phyloP scores from a whole-genome alignment of 192 early-diverging fungal genomes.

The Gaertneriomyces sp. region DNA sequence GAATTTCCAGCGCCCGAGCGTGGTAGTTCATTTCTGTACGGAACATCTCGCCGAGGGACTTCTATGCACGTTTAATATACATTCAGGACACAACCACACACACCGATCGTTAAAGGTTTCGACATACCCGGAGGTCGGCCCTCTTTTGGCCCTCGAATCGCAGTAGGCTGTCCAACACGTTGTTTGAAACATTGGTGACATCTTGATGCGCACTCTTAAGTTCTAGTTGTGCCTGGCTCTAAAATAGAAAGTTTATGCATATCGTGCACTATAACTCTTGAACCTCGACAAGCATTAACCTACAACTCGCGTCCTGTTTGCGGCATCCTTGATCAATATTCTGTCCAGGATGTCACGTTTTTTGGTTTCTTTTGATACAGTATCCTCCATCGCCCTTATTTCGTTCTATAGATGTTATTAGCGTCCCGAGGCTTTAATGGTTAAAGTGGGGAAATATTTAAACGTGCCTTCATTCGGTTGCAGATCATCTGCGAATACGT shows the following conservation, averaged over 20 bases:
- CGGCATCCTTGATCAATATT: constrained; percentile 33
- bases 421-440: background rate
- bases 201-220: constrained; percentile 33
- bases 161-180: constrained; percentile 26
- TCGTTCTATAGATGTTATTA: constrained; percentile 9
- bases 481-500: constrained; percentile 12
- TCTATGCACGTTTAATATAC: background rate
- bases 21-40: constrained; percentile 34
- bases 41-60: constrained; percentile 18
- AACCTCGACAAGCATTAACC: background rate
- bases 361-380: constrained; percentile 32
- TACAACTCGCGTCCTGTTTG: constrained; percentile 36
- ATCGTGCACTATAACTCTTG: background rate
- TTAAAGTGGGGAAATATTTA: background rate
- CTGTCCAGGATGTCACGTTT: constrained; percentile 32
- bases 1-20: constrained; percentile 27
- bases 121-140: constrained; percentile 20
- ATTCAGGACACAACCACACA: background rate
- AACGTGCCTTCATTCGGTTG: constrained; percentile 7
- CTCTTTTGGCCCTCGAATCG: constrained; percentile 36
- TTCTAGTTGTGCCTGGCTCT: constrained; percentile 34
- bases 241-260: background rate
- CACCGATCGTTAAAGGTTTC: background rate
- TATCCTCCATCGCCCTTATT: constrained; percentile 24
- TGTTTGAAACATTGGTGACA: constrained; percentile 20